phyloP scores from a whole-genome alignment of 2,329 filamentous ascomycete species.

The Samsoniella hepiali region DNA sequence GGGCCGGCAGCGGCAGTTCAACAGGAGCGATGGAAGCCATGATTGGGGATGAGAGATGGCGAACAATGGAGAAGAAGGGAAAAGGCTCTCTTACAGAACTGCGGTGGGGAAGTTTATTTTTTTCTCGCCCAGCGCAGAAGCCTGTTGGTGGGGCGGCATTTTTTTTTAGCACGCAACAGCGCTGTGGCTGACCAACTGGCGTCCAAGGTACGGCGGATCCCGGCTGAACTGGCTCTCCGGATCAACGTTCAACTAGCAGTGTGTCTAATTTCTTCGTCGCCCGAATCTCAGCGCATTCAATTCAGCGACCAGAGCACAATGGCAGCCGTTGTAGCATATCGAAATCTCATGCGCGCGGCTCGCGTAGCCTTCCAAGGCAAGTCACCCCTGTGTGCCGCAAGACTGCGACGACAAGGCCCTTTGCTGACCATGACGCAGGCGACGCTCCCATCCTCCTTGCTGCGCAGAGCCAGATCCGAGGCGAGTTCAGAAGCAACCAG shows the following conservation, averaged over 20 bases:
- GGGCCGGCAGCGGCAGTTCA: slow-evolving; percentile 65
- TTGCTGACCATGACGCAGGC: slow-evolving; percentile 46
- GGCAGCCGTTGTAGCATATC: slow-evolving; percentile 74
- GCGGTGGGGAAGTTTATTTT: slow-evolving; percentile 13
- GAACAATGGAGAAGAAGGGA: slow-evolving; percentile 20
- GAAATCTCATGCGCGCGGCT: slow-evolving; percentile 75
- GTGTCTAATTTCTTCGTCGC: background rate
- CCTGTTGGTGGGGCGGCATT: slow-evolving; percentile 15
- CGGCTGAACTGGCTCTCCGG: slow-evolving; percentile 27
- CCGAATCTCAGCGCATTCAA: background rate
- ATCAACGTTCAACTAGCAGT: background rate
- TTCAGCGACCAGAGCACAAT: slow-evolving; percentile 38
- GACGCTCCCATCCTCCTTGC: slow-evolving; percentile 67
- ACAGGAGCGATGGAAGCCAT: slow-evolving; percentile 67
- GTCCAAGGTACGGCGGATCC: slow-evolving; percentile 20
- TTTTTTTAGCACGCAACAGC: slow-evolving; percentile 2
- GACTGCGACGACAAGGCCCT: too few species aligned
- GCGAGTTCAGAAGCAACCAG: slow-evolving; percentile 68
- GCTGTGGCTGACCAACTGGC: slow-evolving; percentile 11
- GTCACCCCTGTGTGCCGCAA: slow-evolving; percentile 16
- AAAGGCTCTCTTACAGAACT: slow-evolving; percentile 21
- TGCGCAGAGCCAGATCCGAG: slow-evolving; percentile 69
- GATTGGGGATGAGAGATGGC: slow-evolving; percentile 22
- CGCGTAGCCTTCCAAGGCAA: slow-evolving; percentile 80
- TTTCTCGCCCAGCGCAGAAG: background rate